Conservation (phyloP, 2,329 filamentous ascomycete species). For the Cytospora chrysosperma region DNA sequence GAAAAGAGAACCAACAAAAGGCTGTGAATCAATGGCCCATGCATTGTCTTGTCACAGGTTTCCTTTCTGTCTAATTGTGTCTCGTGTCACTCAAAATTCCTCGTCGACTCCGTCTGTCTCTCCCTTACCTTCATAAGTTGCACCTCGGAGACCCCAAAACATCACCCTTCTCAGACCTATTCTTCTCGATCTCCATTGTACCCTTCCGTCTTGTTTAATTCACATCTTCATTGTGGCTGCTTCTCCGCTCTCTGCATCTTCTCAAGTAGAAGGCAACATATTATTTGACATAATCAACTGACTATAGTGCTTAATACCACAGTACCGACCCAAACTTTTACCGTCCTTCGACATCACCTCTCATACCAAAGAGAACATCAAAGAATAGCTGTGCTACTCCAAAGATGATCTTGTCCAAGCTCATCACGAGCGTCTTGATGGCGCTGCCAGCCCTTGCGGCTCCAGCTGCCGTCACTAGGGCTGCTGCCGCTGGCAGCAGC, state of each 20-base stretch:
- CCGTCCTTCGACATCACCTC: conserved; percentile 5
- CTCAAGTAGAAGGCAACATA: background rate
- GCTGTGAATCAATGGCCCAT: background rate
- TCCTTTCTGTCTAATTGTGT: background rate
- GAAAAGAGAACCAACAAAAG: background rate
- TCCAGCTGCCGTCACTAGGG: conserved; percentile 16
- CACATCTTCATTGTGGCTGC: background rate
- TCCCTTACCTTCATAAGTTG: background rate
- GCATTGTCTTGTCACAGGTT: background rate
- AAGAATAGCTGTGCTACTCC: conserved; percentile 24
- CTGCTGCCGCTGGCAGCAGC: conserved; percentile 28
- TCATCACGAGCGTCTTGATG: conserved; percentile 22
- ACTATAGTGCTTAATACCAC: conserved; percentile 5
- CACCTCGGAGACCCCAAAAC: background rate
- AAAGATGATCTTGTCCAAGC: conserved; percentile 24
- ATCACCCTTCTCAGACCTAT: background rate
- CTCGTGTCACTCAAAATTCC: background rate
- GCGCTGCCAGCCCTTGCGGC: conserved; percentile 22
- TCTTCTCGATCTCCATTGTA: background rate
- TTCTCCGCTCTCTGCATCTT: background rate
- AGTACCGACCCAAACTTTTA: background rate
- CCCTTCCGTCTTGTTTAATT: background rate
- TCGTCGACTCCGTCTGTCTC: background rate
- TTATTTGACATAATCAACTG: background rate
- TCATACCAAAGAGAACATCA: conserved; percentile 8